A percentile compares a stretch with the other conserved stretches of the same genome.
Conservation (phyloP, 345 rosid species). For the Acer campestre region DNA sequence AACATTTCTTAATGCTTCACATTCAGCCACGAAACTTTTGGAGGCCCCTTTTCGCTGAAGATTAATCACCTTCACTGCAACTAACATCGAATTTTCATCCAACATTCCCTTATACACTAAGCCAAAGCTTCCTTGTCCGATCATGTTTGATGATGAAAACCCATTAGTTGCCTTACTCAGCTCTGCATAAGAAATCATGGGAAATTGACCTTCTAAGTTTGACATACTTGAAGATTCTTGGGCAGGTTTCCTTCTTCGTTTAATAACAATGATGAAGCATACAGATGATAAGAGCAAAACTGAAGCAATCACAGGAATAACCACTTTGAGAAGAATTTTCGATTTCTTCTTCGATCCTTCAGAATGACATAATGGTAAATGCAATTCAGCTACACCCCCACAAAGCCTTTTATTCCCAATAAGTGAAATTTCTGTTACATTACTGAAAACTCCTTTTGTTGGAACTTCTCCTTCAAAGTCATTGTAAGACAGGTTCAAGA, state of each 20-base stretch:
- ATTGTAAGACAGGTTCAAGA: too few species aligned
- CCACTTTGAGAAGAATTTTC: too few species aligned
- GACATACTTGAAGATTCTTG: background rate
- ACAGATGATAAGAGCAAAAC: background rate
- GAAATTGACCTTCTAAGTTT: background rate
- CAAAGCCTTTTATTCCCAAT: background rate
- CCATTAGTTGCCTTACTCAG: constrained; percentile 25
- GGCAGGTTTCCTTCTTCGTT: background rate
- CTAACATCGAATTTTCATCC: background rate
- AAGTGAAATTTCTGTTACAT: too few species aligned
- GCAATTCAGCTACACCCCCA: too few species aligned
- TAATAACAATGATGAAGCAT: background rate
- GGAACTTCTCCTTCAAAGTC: too few species aligned
- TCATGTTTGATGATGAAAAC: constrained; percentile 24
- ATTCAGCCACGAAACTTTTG: constrained; percentile 51
- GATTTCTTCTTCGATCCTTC: too few species aligned
- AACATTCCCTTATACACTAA: constrained; percentile 35
- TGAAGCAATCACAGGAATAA: too few species aligned
- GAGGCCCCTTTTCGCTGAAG: constrained; percentile 37
- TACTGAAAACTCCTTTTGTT: too few species aligned
- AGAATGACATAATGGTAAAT: too few species aligned
- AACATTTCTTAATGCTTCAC: constrained; percentile 35
- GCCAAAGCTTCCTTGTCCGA: constrained; percentile 33
- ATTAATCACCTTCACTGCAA: constrained; percentile 47
- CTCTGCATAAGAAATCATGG: constrained; percentile 1